A percentile compares a stretch with the other conserved stretches of the same genome.
Conservation (phyloP, 495 filamentous ascomycete genomes). For the Penicillium cataractarum region DNA sequence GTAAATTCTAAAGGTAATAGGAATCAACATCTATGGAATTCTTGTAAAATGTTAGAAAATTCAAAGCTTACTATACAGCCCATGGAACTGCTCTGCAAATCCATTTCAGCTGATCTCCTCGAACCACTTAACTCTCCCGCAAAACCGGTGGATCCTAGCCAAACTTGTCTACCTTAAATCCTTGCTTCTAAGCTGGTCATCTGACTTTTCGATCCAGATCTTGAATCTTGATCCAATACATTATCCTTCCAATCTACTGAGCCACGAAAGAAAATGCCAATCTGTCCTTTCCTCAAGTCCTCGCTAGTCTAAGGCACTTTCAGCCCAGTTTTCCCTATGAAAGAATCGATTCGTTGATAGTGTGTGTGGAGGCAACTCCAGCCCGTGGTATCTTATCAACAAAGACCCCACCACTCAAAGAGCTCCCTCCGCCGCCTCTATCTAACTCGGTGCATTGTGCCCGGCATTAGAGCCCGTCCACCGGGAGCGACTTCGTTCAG, state of each 20-base stretch:
- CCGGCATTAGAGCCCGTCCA: constrained; percentile 9
- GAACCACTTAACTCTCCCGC: not conserved
- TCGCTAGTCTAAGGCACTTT: not conserved
- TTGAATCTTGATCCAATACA: not conserved
- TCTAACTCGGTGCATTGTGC: constrained; percentile 6
- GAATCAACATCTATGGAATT: not conserved
- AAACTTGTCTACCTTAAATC: no score
- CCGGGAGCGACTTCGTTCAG: not conserved
- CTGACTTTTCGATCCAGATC: no score
- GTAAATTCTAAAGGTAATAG: no score
- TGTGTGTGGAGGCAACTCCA: constrained; percentile 18
- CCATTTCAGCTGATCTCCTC: not conserved
- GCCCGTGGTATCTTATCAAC: constrained; percentile 24
- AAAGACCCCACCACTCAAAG: constrained; percentile 16
- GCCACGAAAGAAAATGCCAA: not conserved
- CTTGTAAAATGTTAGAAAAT: not conserved
- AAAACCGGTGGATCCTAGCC: no score
- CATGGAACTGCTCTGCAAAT: no score
- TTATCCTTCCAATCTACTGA: not conserved
- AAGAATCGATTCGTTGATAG: not conserved
- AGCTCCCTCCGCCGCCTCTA: constrained; percentile 3
- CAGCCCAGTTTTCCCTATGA: not conserved
- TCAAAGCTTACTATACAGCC: no score
- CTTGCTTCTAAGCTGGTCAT: not conserved
- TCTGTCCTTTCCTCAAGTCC: not conserved